These are phyloP conservation scores for Bremia lactucae DNA, from an alignment of 352 stramenopile genomes.

Conservation along the genomic window DNA sequence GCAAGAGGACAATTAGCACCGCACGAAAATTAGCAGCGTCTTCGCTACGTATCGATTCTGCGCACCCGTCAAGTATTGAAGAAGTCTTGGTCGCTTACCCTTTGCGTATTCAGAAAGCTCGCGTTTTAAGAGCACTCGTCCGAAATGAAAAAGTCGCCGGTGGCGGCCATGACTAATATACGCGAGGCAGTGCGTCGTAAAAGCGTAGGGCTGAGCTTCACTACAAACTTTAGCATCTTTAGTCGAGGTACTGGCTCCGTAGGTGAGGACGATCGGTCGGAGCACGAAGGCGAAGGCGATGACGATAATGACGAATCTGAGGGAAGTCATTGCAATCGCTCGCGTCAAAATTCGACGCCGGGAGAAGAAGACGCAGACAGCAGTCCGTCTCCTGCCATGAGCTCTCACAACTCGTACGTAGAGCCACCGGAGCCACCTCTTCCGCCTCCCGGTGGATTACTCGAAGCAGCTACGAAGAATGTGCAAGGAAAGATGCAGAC, in stretches of 20 bases:
- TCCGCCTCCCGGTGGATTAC: slow-evolving; percentile 37
- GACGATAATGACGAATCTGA: slow-evolving; percentile 31
- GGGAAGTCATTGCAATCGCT: slow-evolving; percentile 29
- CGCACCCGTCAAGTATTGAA: not conserved
- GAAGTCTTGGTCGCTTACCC: not conserved
- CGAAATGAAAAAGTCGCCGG: slow-evolving; percentile 38
- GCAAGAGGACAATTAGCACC: not conserved
- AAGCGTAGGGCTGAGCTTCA: slow-evolving; percentile 55
- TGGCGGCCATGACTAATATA: slow-evolving; percentile 39
- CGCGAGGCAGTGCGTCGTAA: slow-evolving; percentile 52
- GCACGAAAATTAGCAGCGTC: not conserved
- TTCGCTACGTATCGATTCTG: not conserved
- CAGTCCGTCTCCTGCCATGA: slow-evolving; percentile 26
- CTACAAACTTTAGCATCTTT: slow-evolving; percentile 48
- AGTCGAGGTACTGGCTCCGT: slow-evolving; percentile 25
- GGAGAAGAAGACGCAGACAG: slow-evolving; percentile 24
- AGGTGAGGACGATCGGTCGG: slow-evolving; percentile 32
- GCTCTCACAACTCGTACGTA: slow-evolving; percentile 31
- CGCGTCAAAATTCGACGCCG: slow-evolving; percentile 27
- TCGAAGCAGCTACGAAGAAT: slow-evolving; percentile 57
- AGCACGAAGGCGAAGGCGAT: slow-evolving; percentile 27
- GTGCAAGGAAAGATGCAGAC: slow-evolving; percentile 64
- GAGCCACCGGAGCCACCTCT: slow-evolving; percentile 48
- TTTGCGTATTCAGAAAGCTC: slow-evolving; percentile 2
- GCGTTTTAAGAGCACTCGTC: not conserved